These are phyloP conservation scores for Solanum sejunctum DNA, from an alignment of 257 asterid genomes.

Conservation along the genomic window DNA sequence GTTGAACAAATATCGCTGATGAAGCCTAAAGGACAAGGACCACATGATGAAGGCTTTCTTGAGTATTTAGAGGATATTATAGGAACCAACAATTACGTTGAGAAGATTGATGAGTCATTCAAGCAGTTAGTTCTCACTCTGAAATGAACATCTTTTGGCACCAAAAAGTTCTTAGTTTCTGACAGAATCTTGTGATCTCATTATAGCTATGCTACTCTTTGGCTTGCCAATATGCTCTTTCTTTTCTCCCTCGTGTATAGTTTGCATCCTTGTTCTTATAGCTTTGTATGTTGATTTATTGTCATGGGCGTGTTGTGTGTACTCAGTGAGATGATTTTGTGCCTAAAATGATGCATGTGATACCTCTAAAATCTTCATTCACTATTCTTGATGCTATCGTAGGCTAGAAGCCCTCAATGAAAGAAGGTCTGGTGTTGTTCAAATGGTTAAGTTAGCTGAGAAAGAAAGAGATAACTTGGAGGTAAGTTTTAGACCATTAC, in stretches of 20 bases:
- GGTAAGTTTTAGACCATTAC: constrained; percentile 25
- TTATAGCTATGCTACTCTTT: neutral
- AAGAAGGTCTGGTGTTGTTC: constrained; percentile 83
- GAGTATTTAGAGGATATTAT: constrained; percentile 98
- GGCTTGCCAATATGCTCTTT: neutral
- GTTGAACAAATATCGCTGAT: constrained; percentile 96
- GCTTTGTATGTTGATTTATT: neutral
- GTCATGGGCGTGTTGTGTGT: neutral
- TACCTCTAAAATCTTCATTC: neutral
- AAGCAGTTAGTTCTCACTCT: constrained; percentile 52
- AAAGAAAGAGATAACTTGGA: constrained; percentile 93
- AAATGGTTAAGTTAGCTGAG: constrained; percentile 94
- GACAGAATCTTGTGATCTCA: neutral
- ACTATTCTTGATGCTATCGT: neutral
- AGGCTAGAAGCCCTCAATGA: constrained; percentile 86
- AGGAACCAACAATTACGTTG: constrained; percentile 92
- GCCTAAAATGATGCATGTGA: neutral
- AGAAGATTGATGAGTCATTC: constrained; percentile 83
- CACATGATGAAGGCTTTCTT: constrained; percentile 98
- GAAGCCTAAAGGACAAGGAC: constrained; percentile 98
- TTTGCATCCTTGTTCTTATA: neutral
- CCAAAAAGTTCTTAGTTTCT: neutral
- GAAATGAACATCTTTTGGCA: neutral
- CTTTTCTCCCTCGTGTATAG: neutral
- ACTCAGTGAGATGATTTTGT: neutral